Evolutionary conservation across 129 eudicot genomes (phyloP).

Genomic region (Gnaphalium uliginosum): DNA sequence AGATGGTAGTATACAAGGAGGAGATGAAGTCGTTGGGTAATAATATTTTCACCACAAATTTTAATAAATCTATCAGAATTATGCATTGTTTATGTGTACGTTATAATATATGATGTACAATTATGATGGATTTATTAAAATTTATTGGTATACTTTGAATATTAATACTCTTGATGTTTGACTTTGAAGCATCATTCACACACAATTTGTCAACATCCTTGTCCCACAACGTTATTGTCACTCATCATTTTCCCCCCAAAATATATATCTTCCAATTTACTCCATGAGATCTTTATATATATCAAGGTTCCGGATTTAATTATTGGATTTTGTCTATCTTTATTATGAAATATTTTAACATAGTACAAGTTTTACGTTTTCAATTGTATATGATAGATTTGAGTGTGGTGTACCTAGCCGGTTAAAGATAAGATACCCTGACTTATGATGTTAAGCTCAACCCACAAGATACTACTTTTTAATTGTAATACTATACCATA

Average conservation of each 20-base stretch:
- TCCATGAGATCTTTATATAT: not conserved
- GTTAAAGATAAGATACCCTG: not conserved
- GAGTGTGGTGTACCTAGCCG: not conserved
- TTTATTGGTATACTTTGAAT: not conserved
- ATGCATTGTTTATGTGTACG: no score
- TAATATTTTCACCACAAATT: no score
- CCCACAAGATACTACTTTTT: not conserved
- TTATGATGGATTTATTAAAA: no score
- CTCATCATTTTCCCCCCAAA: conserved; percentile 10
- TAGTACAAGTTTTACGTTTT: not conserved
- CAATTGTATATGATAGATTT: not conserved
- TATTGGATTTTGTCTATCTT: not conserved
- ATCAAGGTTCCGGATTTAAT: not conserved
- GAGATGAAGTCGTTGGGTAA: not conserved
- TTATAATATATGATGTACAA: no score
- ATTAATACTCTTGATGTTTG: not conserved
- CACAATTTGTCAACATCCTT: not conserved
- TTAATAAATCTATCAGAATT: no score
- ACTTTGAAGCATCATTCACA: not conserved
- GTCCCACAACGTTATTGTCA: conserved; percentile 19
- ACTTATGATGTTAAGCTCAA: not conserved
- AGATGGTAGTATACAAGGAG: not conserved
- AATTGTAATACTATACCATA: no score
- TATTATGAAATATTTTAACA: not conserved
- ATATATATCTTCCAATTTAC: conserved; percentile 11